Percentiles rank a stretch among this genome's conserved stretches.
Conservation (phyloP, 768 basidiomycete genomes). For the Panellus pusillus region DNA sequence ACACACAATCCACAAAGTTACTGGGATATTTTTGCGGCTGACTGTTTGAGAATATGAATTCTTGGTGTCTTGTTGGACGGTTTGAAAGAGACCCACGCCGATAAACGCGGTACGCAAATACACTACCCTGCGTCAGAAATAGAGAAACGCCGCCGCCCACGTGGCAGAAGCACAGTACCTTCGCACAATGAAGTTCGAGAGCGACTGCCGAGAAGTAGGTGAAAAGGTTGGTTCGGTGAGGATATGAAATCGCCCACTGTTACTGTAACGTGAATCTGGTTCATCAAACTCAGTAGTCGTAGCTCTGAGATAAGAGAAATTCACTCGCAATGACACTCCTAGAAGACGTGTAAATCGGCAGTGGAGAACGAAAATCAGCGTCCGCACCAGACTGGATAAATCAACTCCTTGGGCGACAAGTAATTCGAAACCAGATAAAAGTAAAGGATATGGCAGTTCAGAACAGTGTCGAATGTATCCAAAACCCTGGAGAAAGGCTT, state of each 20-base stretch:
- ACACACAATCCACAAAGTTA: conserved; percentile 51
- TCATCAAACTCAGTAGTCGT: background rate
- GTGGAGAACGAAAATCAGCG: background rate
- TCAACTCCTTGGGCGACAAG: conserved; percentile 44
- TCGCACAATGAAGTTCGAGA: conserved; percentile 52
- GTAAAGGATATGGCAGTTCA: conserved; percentile 58
- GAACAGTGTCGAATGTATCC: conserved; percentile 55
- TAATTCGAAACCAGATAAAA: conserved; percentile 59
- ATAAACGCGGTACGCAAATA: conserved; percentile 54
- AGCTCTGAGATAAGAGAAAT: background rate
- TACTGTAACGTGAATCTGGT: conserved; percentile 51
- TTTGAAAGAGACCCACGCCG: conserved; percentile 36
- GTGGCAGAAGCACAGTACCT: conserved; percentile 21
- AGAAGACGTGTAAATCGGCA: background rate
- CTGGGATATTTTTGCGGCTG: conserved; percentile 43
- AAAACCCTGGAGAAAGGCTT: conserved; percentile 37
- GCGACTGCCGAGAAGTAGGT: conserved; percentile 32
- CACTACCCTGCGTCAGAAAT: conserved; percentile 23
- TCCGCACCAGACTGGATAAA: conserved; percentile 50
- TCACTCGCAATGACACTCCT: conserved; percentile 55
- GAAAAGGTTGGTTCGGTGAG: background rate
- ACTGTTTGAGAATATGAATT: conserved; percentile 27
- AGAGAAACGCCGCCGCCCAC: no score
- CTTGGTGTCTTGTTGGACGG: background rate
- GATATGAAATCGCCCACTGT: conserved; percentile 41